Base-by-base conservation (phyloP, 306 rosid genomes). In the Rosa rugosa region DNA sequence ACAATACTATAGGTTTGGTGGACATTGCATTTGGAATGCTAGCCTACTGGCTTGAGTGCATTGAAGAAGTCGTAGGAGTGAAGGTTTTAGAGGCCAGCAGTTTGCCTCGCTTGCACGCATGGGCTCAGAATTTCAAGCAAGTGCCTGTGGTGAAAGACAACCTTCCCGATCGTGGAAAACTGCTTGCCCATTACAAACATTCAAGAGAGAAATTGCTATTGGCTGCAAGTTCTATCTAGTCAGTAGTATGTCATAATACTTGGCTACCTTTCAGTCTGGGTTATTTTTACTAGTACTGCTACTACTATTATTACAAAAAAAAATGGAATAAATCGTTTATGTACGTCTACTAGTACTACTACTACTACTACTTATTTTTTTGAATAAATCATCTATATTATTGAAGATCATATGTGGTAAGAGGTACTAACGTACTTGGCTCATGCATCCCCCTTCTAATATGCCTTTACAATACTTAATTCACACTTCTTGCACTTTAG, bases 21-120 rank as follows among this genome's bases (percentile, higher is more conserved):
- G 87, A 80, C 74, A 38, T 83, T 17, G 54, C 73, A 20, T 23
- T 18, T 20, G 84, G 87, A 84, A 59, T 60, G 80, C 51, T 80
- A 12, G 27, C 79, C 27, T 8, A 76, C 54, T 76, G 79, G 54
- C 57, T 84, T 76, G 66, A 59, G n/a, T 10, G 23, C 36, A 45
- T 72, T 14, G 81, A 84, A 67, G 81, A 80, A 72, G 65, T 38
- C 9, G 78, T 17, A 17, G 84, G 87, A 17, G 72, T 63, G 2
- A 66, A 66, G 49, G 42, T 76, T 53, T 0, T 80, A 31, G 77
- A 72, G 9, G 62, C 23, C 20, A 46, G 12, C n/a, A 79, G 76
- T 66, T 77, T 72, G 14, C 87, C 79, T 76, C 51, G 63, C 56
- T 10, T 14, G 44, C 22, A 64, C 13, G 22, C 69, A 34, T 64